A percentile compares a stretch with the other conserved stretches of the same genome.
phyloP scores from a whole-genome alignment of 805 yeast genomes.

The Grigorovia yakushimaensis region DNA sequence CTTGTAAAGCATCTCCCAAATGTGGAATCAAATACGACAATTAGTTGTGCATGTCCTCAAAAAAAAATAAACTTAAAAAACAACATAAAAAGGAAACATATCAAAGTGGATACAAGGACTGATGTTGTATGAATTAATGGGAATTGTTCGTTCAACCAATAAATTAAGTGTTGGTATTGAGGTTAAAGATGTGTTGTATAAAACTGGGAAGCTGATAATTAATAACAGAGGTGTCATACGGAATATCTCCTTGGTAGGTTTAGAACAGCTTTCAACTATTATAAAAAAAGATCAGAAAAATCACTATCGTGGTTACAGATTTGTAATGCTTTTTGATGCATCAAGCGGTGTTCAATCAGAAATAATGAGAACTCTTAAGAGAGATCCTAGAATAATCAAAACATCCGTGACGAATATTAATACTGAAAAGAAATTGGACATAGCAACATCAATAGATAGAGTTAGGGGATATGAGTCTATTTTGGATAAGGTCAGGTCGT shows the following conservation, averaged over 20 bases:
- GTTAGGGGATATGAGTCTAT: slow-evolving; percentile 23
- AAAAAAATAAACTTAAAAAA: no score
- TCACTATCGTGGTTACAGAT: slow-evolving; percentile 85
- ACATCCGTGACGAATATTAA: slow-evolving; percentile 60
- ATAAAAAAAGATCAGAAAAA: slow-evolving; percentile 78
- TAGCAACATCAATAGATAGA: slow-evolving; percentile 49
- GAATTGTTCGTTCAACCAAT: slow-evolving; percentile 73
- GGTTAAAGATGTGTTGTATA: slow-evolving; percentile 52
- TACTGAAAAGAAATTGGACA: slow-evolving; percentile 41
- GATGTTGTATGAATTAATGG: slow-evolving; percentile 86
- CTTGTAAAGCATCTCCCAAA: no score
- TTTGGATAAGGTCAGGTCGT: slow-evolving; percentile 8
- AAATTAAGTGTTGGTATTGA: slow-evolving; percentile 44
- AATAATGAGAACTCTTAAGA: slow-evolving; percentile 64
- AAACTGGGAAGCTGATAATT: slow-evolving; percentile 74
- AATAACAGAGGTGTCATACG: slow-evolving; percentile 92
- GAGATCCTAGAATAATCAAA: slow-evolving; percentile 87
- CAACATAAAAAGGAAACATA: background rate
- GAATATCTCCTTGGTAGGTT: slow-evolving; percentile 69
- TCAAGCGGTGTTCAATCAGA: slow-evolving; percentile 81
- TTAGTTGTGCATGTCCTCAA: no score
- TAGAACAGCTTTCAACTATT: slow-evolving; percentile 61
- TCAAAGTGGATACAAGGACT: background rate
- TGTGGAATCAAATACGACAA: no score
- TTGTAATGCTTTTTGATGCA: slow-evolving; percentile 77